Evolutionary conservation across 2,329 filamentous ascomycete species (phyloP).

Genomic region (Ophiostoma tasmaniense): DNA sequence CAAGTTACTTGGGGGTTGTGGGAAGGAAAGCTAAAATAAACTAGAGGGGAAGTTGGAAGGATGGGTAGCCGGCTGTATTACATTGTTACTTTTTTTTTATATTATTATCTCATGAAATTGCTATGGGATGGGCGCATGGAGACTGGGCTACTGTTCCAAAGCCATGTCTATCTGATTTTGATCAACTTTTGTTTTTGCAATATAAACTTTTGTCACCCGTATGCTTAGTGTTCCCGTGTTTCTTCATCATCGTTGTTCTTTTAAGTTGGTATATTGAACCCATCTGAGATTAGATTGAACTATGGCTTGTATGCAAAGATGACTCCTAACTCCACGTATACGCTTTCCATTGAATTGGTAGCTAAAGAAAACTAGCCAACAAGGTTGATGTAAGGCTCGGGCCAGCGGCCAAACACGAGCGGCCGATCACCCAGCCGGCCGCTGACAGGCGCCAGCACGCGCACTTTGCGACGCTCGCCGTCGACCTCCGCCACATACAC

Average conservation of each 20-base stretch:
- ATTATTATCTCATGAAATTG: not conserved
- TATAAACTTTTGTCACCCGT: not conserved
- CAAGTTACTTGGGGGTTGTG: not conserved
- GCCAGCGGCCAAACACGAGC: slow-evolving; percentile 78
- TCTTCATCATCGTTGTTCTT: not conserved
- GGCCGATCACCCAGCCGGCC: slow-evolving; percentile 72
- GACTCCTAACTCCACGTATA: slow-evolving; percentile 3
- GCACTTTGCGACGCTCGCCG: slow-evolving; percentile 69
- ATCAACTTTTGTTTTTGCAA: not conserved
- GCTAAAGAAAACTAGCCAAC: too few species aligned
- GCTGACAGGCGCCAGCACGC: slow-evolving; percentile 74
- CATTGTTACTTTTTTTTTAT: not conserved
- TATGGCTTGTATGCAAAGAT: not conserved
- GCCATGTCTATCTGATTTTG: not conserved
- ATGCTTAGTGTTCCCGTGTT: not conserved
- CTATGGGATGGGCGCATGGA: not conserved
- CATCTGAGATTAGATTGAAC: not conserved
- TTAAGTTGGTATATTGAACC: not conserved
- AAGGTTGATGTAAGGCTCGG: slow-evolving; percentile 72
- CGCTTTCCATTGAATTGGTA: too few species aligned
- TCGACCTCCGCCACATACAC: slow-evolving; percentile 90
- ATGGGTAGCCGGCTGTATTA: not conserved
- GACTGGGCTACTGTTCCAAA: not conserved
- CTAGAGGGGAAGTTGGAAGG: not conserved
- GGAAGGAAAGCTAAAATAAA: not conserved